Conservation (phyloP, 129 eudicot genomes). For the Helianthus annuus region DNA sequence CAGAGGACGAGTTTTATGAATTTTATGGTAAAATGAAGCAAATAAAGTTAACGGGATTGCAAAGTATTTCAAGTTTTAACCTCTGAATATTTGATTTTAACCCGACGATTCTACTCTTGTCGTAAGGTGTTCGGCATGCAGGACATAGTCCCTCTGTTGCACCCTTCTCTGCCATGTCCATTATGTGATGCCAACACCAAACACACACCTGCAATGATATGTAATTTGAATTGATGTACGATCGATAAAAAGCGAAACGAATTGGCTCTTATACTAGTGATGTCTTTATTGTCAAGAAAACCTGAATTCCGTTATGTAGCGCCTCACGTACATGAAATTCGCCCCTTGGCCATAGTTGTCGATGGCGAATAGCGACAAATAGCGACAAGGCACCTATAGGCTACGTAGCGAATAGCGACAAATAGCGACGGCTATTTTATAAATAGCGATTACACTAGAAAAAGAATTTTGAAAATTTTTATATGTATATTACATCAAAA, state of each 20-base stretch:
- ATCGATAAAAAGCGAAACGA: background rate
- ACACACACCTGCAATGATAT: constrained; percentile 63
- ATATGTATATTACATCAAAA: no score
- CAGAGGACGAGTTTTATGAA: constrained; percentile 16
- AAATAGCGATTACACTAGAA: no score
- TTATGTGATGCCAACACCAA: constrained; percentile 96
- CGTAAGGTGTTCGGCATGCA: constrained; percentile 76
- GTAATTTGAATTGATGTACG: background rate
- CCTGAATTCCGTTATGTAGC: background rate
- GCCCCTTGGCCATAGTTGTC: no score
- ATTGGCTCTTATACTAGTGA: background rate
- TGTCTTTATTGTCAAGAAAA: background rate
- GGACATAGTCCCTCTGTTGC: constrained; percentile 86
- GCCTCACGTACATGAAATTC: background rate
- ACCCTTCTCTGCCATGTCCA: constrained; percentile 93
- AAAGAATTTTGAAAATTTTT: no score
- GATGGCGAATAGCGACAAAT: no score
- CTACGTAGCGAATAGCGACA: no score
- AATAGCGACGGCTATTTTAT: no score
- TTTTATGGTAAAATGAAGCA: constrained; percentile 3
- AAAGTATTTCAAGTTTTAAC: constrained; percentile 30
- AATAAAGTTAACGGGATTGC: background rate
- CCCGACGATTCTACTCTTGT: constrained; percentile 71
- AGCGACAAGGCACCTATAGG: no score
- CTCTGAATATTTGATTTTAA: constrained; percentile 72